Evolutionary conservation across 495 filamentous ascomycete species (phyloP), one percentile per base, ranked within the genome.

Genomic region (Aspergillus egyptiacus): DNA sequence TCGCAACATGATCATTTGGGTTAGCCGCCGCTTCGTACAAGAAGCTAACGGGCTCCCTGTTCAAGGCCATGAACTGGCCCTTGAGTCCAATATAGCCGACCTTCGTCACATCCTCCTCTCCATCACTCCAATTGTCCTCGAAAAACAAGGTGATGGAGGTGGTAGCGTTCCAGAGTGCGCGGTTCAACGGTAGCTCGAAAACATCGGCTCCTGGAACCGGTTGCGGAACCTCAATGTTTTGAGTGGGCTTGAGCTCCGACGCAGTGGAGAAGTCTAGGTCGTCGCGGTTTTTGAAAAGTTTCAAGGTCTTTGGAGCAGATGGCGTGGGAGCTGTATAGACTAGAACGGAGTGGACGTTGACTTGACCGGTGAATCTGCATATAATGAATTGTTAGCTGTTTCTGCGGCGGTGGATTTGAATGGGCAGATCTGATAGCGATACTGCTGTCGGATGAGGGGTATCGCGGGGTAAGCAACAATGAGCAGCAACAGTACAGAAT

Each of bases 11-110:
- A 69, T 98, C 93, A 46, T 65, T 76, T 13, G 91, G 91, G 57
- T 96, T 96, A 24, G 93, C 84, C 13, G 93, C 91, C 15, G 88
- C 86, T 76, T 98, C 93, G 65, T 97, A 98, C 38, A 95, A 54
- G 54, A 96, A 86, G 50, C 84, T 86, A 4, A 85, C 69, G 11
- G 93, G 89, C 61, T 94, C 90, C 35, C 85, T 77, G 15, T 83
- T 89, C 57, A 95, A 63, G 58, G 82, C 80, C 80, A 89, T 87
- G 70, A 87, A 96, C 59, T 95, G 86, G 24, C 93, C 93, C 66
- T 87, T 89, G 71, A 98, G 96, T 0, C 88, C 93, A 46, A 98
- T 52, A 65, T 95, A 98, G 36, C 73, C 81, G 2, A 97, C 65
- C 28, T 82, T 74, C 17, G 87, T 91, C 43, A 85, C 78, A 46